Evolutionary conservation across 179 eudicot species (phyloP).

Genomic region (Sideroxylon spinosum): DNA sequence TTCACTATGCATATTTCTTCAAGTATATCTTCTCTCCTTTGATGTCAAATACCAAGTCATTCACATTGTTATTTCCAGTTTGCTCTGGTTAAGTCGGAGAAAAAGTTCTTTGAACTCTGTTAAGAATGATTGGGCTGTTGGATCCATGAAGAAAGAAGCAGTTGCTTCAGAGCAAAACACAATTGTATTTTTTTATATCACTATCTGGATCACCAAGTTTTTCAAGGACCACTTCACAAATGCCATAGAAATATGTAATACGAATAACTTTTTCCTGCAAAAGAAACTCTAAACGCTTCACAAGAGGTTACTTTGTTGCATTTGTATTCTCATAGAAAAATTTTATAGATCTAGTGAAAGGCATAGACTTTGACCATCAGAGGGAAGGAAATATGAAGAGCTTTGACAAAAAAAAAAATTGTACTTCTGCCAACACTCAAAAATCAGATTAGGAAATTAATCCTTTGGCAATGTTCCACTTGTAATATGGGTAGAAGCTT

Average conservation of each 20-base stretch:
- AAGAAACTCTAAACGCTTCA: constrained; percentile 55
- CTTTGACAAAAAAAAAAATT: constrained; percentile 46
- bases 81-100: constrained; percentile 52
- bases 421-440: constrained; percentile 59
- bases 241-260: constrained; percentile 48
- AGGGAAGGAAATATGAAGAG: constrained; percentile 65
- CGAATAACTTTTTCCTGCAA: constrained; percentile 65
- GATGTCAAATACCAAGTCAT: constrained; percentile 48
- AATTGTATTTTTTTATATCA: constrained; percentile 50
- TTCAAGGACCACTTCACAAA: constrained; percentile 66
- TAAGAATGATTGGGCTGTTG: constrained; percentile 71
- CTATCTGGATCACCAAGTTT: constrained; percentile 81
- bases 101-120: constrained; percentile 42
- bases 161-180: constrained; percentile 90
- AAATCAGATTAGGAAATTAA: constrained; percentile 29
- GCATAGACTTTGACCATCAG: constrained; percentile 69
- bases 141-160: constrained; percentile 94
- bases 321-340: constrained; percentile 44
- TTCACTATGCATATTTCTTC: constrained; percentile 60
- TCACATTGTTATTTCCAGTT: constrained; percentile 30
- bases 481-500: constrained; percentile 19
- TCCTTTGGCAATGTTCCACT: constrained; percentile 13
- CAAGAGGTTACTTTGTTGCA: constrained; percentile 31
- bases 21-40: constrained; percentile 59
- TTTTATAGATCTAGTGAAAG: constrained; percentile 65